phyloP scores from a whole-genome alignment of 2,329 filamentous ascomycete species.

The Ophiostoma australiae region DNA sequence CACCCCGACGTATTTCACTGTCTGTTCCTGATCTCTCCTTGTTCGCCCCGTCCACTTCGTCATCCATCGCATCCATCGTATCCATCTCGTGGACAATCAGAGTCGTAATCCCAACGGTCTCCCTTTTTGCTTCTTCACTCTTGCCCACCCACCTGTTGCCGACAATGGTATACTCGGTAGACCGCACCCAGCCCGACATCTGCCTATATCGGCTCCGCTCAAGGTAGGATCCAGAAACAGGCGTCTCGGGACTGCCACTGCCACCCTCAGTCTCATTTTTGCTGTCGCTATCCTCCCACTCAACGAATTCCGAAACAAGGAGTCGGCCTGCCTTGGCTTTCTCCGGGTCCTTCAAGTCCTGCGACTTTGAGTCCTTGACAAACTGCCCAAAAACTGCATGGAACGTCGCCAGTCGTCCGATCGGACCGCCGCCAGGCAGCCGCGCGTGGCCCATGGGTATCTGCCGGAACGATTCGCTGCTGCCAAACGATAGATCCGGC shows the following conservation, averaged over 20 bases:
- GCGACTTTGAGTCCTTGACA: background rate
- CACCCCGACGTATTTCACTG: background rate
- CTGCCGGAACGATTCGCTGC: slow-evolving; percentile 20
- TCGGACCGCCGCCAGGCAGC: slow-evolving; percentile 27
- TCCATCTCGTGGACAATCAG: slow-evolving; percentile 8
- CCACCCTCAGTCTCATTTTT: background rate
- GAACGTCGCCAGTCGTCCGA: slow-evolving; percentile 24
- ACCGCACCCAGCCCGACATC: slow-evolving; percentile 10
- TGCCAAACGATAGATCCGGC: slow-evolving; percentile 16
- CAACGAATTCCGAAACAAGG: background rate
- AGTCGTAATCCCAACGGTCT: background rate
- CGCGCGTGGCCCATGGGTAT: slow-evolving; percentile 25
- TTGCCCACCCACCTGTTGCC: background rate
- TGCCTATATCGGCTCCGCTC: slow-evolving; percentile 9
- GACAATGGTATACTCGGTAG: slow-evolving; percentile 7
- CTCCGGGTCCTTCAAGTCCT: background rate
- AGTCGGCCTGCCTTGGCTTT: background rate
- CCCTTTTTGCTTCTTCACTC: background rate
- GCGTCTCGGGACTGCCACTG: background rate
- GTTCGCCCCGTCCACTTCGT: background rate
- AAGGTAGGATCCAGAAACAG: slow-evolving; percentile 12
- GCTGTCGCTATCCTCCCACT: background rate
- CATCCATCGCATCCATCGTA: background rate
- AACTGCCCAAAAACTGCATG: background rate
- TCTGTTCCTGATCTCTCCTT: background rate